phyloP scores from a whole-genome alignment of 2,329 filamentous ascomycete genomes.

The Xylariales sp. region DNA sequence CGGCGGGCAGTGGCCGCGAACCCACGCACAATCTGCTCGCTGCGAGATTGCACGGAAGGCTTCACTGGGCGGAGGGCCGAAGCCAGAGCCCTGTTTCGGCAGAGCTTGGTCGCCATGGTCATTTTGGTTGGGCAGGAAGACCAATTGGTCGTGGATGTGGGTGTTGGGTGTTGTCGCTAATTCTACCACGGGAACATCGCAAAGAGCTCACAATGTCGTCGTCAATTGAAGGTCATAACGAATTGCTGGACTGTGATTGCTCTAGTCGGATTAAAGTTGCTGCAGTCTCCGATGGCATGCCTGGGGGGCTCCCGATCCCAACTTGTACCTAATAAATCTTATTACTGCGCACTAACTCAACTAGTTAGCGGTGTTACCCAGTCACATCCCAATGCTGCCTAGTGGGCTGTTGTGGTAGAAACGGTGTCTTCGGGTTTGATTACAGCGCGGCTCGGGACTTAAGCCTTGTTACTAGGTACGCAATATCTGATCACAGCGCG shows the following conservation, averaged over 20 bases:
- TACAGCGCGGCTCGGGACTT: no score
- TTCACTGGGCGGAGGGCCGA: conserved; percentile 51
- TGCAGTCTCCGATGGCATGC: conserved; percentile 6
- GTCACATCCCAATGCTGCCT: no score
- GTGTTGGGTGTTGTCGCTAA: conserved; percentile 1
- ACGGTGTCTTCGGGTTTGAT: no score
- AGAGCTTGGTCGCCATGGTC: conserved; percentile 58
- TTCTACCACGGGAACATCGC: conserved; percentile 1
- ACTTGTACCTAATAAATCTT: no score
- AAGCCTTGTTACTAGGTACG: no score
- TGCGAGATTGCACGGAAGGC: conserved; percentile 33
- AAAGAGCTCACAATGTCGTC: conserved; percentile 4
- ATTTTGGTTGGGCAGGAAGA: conserved; percentile 26
- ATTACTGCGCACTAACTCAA: no score
- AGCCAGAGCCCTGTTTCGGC: conserved; percentile 51
- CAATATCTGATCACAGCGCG: no score
- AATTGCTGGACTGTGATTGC: conserved; percentile 7
- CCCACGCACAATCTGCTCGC: conserved; percentile 39
- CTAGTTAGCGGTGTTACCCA: no score
- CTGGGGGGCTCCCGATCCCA: no score
- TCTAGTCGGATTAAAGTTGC: conserved; percentile 4
- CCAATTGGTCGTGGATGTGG: conserved; percentile 37
- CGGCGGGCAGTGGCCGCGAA: conserved; percentile 44
- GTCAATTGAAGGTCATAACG: conserved; percentile 7
- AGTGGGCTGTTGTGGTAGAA: no score